A percentile compares a stretch with the other conserved stretches of the same genome.
Conservation (phyloP, 2,329 filamentous ascomycete genomes). For the Neofusicoccum sp. region DNA sequence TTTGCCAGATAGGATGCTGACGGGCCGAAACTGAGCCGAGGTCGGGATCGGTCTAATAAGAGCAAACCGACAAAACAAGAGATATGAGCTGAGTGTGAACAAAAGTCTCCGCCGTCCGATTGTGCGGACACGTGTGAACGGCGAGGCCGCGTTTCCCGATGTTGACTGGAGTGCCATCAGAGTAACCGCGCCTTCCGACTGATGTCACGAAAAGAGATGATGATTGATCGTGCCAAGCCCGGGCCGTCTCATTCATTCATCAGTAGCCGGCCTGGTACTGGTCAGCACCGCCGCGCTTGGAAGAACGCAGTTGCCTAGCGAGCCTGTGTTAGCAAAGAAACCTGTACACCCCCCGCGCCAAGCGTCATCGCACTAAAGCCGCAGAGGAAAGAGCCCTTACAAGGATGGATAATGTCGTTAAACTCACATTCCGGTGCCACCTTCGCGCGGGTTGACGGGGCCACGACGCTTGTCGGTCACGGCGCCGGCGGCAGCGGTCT, state of each 20-base stretch:
- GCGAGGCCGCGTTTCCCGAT: constrained; percentile 46
- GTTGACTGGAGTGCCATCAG: constrained; percentile 32
- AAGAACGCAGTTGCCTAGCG: constrained; percentile 52
- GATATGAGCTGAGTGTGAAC: constrained; percentile 36
- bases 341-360: constrained; percentile 63
- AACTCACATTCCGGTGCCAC: constrained; percentile 97
- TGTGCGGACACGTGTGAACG: constrained; percentile 33
- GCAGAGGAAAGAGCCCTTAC: constrained; percentile 87
- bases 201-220: constrained; percentile 33
- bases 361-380: constrained; percentile 75
- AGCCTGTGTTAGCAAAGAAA: constrained; percentile 45
- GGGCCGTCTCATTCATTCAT: constrained; percentile 27
- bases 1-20: constrained; percentile 11
- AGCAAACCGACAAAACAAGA: constrained; percentile 34
- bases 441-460: constrained; percentile 74
- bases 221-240: constrained; percentile 37
- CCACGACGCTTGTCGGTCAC: constrained; percentile 66
- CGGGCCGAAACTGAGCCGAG: constrained; percentile 10
- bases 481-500: constrained; percentile 56
- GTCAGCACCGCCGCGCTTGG: constrained; percentile 49
- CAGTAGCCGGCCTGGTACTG: constrained; percentile 51
- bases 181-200: constrained; percentile 31
- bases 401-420: constrained; percentile 68
- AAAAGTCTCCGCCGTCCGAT: constrained; percentile 37
- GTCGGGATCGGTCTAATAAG: constrained; percentile 28